phyloP scores from a whole-genome alignment of 306 rosid species.

The Cicer bijugum region DNA sequence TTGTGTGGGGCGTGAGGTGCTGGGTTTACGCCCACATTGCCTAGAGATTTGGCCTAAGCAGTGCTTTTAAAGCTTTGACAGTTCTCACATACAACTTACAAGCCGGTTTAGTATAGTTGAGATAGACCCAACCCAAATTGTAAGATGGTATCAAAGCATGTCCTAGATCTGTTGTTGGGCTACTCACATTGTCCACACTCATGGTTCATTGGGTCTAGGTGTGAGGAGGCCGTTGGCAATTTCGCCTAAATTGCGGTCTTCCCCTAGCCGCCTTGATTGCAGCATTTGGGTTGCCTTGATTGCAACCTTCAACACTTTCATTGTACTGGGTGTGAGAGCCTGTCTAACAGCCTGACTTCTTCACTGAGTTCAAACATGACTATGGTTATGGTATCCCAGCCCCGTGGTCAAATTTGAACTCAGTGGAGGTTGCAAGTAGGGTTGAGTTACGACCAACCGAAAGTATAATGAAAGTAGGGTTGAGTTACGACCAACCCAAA shows the following conservation, averaged over 20 bases:
- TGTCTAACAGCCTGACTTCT: background rate
- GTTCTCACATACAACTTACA: background rate
- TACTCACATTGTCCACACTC: too few species aligned
- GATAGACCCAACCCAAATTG: background rate
- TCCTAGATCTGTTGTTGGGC: too few species aligned
- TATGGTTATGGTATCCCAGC: too few species aligned
- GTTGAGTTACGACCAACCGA: background rate
- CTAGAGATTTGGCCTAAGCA: background rate
- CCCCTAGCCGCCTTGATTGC: background rate
- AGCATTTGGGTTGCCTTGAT: conserved; percentile 1
- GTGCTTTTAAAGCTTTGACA: background rate
- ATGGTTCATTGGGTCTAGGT: too few species aligned
- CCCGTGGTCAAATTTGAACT: too few species aligned
- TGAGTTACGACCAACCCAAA: background rate
- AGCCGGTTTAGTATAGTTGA: background rate
- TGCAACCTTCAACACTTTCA: background rate
- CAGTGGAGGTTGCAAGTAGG: background rate
- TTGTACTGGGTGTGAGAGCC: background rate
- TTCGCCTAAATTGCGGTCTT: background rate
- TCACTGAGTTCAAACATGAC: too few species aligned
- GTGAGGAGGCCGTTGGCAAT: background rate
- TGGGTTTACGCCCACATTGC: background rate
- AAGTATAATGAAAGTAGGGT: background rate
- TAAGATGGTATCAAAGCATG: too few species aligned
- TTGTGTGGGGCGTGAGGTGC: background rate